Conservation (phyloP, 495 filamentous ascomycete genomes). For the Hypoxylon rickii region DNA sequence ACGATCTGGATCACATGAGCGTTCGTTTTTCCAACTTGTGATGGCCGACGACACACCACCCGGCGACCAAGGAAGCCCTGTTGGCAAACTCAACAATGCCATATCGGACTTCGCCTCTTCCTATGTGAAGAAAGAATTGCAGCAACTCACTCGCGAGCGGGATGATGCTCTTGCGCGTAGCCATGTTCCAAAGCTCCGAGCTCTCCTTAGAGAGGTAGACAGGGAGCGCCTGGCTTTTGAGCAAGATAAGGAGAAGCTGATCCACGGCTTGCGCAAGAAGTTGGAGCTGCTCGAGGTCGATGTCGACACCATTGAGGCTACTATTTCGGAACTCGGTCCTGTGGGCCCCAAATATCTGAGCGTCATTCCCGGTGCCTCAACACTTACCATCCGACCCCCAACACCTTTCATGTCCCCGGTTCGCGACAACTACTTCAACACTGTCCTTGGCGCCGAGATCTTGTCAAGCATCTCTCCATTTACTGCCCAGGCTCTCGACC, state of each 20-base stretch:
- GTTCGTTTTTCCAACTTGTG: slow-evolving; percentile 4
- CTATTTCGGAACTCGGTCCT: slow-evolving; percentile 21
- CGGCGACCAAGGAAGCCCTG: slow-evolving; percentile 22
- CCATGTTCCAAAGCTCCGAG: slow-evolving; percentile 31
- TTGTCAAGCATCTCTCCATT: slow-evolving; percentile 4
- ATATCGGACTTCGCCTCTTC: slow-evolving; percentile 33
- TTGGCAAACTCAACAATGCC: slow-evolving; percentile 30
- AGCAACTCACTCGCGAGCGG: slow-evolving; percentile 30
- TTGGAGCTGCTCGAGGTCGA: slow-evolving; percentile 30
- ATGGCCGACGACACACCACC: slow-evolving; percentile 32
- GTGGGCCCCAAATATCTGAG: slow-evolving; percentile 29
- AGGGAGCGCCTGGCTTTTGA: slow-evolving; percentile 34
- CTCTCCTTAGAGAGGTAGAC: slow-evolving; percentile 33
- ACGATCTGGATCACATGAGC: slow-evolving; percentile 5
- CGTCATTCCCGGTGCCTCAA: slow-evolving; percentile 33
- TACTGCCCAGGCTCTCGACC: slow-evolving; percentile 3
- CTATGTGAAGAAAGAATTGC: slow-evolving; percentile 37
- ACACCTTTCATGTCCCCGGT: slow-evolving; percentile 23
- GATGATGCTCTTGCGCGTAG: slow-evolving; percentile 35
- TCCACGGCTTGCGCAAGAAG: slow-evolving; percentile 27
- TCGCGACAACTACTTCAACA: slow-evolving; percentile 33
- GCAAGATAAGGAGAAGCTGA: slow-evolving; percentile 29
- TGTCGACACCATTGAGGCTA: slow-evolving; percentile 28
- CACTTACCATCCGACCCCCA: slow-evolving; percentile 23
- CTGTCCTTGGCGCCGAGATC: slow-evolving; percentile 22